Base-by-base conservation (phyloP, 2,329 filamentous ascomycete species). In the Emmonsiellopsis sp. region DNA sequence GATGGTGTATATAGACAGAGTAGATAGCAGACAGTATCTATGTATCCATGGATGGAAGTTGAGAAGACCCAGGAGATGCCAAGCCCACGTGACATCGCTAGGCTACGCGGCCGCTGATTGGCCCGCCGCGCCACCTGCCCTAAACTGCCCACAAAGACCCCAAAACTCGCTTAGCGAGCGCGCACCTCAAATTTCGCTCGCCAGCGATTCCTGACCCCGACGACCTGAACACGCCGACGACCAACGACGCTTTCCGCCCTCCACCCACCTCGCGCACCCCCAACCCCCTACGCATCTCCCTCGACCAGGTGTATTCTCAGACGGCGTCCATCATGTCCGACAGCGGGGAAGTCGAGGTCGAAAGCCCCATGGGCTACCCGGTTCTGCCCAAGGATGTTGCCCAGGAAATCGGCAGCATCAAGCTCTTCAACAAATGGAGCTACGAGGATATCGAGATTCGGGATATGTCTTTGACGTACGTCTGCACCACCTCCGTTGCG, bases 381-480 rank as follows among this genome's bases (percentile, higher is more conserved):
- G 83, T 90, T 74, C 87, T 96, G 65, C 90, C 92, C 77, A 95
- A 94, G 85, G 90, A 95, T 65, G 86, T 95, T 73, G 80, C 84
- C 70, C 81, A 84, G 69, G 88, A 95, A 80, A 85, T 93, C 78
- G 91, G 90, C 77, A 86, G 82, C 78, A 82, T 93, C 76, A 95
- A 95, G 86, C 84, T 95, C 69, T 95, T 95, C 85, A 94, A 93
- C 86, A 95, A 94, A 80, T 95, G 91, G 85, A 85, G 79, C 79
- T 98, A 97, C 80, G 93, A 93, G 75, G 88, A 97, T 85, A 92
- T 98, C 73, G 93, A 98, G 84, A 93, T 98, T 78, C 86, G 92
- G 77, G 93, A 98, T 76, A 97, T 98, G 80, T 98, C 93, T 71
- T 83, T 98, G 81, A 97, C 92, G 93, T 98, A 94, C 81, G 88